Base-by-base conservation (phyloP, 139 green algal species). In the Pycnococcus provasolii region DNA sequence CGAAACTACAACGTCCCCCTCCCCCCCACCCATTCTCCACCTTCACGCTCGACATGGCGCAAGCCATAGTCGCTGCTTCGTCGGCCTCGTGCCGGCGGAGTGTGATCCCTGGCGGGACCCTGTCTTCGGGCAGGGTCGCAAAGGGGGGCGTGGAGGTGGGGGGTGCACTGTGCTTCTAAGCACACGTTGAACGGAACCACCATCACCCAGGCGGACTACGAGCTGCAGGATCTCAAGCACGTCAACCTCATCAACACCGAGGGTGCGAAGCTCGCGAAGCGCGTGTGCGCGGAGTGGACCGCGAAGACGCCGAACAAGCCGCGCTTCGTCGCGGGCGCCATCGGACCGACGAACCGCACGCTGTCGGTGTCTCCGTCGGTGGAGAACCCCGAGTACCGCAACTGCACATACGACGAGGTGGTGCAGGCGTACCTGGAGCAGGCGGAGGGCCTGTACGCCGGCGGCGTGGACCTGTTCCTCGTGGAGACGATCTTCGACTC, bases 401-500 rank as follows among this genome's bases (percentile, higher is more conserved):
- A 81, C 68, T 89, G 89, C 79, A 97, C 90, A 0, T 98, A 90
- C 61, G 91, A 98, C 58, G 92, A 97, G 83, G 85, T 98, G 43
- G 89, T 94, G 60, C 72, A 86, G 41, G 86, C 90, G 0, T 98
- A 98, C 85, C 92, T 88, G 69, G 79, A 94, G 77, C 92, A 98
- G 83, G 78, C 82, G 7, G 68, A 82, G 52, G 90, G 79, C 1
- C 82, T 98, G 77, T 79, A 88, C 42, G 88, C 88, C 44, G 92
- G 89, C 26, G 92, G 91, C 26, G 86, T 95, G 41, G 92, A 98
- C 77, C 26, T 98, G 76, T 90, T 98, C 69, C 76, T 98, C 63
- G 89, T 98, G 64, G 92, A 98, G 83, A 98, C 92, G 45, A 97
- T 98, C 80, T 98, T 98, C 65, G 92, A 98, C 83, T 97, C 92